phyloP scores from a whole-genome alignment of 2,329 filamentous ascomycete genomes.

The Trichoderma sp. region DNA sequence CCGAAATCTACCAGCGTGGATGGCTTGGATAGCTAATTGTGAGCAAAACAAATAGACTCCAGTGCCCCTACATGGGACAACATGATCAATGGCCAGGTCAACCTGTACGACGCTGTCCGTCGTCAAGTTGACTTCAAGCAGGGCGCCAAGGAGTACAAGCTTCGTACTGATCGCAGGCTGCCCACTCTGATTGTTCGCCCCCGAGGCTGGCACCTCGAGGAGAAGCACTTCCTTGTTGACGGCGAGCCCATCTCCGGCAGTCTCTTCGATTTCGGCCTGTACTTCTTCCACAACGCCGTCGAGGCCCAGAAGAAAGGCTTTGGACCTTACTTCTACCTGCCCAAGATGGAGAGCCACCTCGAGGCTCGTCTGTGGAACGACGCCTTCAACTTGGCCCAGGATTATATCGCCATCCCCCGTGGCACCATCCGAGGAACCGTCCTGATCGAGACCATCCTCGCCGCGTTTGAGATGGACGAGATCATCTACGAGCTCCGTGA shows the following conservation, averaged over 20 bases:
- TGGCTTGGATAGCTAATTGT: not conserved
- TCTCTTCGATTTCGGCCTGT: conserved; percentile 96
- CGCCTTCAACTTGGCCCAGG: conserved; percentile 92
- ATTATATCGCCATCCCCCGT: conserved; percentile 84
- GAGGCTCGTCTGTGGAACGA: conserved; percentile 99
- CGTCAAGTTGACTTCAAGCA: conserved; percentile 96
- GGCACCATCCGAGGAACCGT: conserved; percentile 95
- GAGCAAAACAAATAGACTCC: conserved; percentile 65
- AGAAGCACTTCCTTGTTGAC: conserved; percentile 97
- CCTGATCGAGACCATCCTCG: conserved; percentile 95
- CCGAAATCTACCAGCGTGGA: not conserved
- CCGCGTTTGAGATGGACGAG: conserved; percentile 99
- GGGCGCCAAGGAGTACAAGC: conserved; percentile 94
- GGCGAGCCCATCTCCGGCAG: conserved; percentile 91
- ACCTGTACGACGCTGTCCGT: conserved; percentile 94
- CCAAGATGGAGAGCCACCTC: conserved; percentile 97
- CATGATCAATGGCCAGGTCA: conserved; percentile 98
- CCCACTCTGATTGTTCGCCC: conserved; percentile 94
- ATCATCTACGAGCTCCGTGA: conserved; percentile 99
- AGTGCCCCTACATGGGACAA: conserved; percentile 98
- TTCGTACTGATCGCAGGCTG: conserved; percentile 81
- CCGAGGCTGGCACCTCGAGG: conserved; percentile 95
- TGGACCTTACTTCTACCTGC: conserved; percentile 97
- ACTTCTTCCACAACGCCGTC: conserved; percentile 98
- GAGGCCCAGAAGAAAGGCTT: conserved; percentile 82